Conservation (phyloP, 768 basidiomycete species). For the Candolleomyces efflorescens region DNA sequence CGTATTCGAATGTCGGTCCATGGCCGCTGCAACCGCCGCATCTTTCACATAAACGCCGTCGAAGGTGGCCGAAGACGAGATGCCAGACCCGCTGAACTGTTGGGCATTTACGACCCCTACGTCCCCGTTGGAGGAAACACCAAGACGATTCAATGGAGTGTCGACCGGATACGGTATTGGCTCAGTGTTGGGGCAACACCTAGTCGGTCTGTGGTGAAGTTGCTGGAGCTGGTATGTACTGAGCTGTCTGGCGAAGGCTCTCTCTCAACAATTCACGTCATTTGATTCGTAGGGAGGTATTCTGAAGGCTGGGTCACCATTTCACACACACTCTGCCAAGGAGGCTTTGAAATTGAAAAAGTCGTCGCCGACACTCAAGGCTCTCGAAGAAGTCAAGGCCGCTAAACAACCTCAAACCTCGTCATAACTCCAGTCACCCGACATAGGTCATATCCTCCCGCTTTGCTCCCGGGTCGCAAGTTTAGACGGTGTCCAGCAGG, state of each 20-base stretch:
- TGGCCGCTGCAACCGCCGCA: conserved; percentile 66
- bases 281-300: conserved; percentile 50
- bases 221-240: conserved; percentile 72
- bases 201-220: conserved; percentile 66
- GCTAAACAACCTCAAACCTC: not conserved
- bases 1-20: conserved; percentile 84
- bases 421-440: not conserved
- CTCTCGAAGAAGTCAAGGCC: conserved; percentile 2
- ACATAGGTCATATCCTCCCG: too few relatives aligned
- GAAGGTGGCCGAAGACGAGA: conserved; percentile 69
- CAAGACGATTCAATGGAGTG: conserved; percentile 88
- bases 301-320: conserved; percentile 48
- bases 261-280: too few relatives aligned
- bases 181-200: conserved; percentile 80
- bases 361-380: conserved; percentile 14
- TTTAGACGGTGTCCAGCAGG: too few relatives aligned
- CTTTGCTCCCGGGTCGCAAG: too few relatives aligned
- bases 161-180: conserved; percentile 89
- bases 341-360: not conserved
- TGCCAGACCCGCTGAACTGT: conserved; percentile 80
- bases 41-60: conserved; percentile 85
- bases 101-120: conserved; percentile 82
- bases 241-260: too few relatives aligned
- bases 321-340: conserved; percentile 13
- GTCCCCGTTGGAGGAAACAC: conserved; percentile 42